Conservation (phyloP, 2,329 filamentous ascomycete genomes). For the Orbilia brochopaga region DNA sequence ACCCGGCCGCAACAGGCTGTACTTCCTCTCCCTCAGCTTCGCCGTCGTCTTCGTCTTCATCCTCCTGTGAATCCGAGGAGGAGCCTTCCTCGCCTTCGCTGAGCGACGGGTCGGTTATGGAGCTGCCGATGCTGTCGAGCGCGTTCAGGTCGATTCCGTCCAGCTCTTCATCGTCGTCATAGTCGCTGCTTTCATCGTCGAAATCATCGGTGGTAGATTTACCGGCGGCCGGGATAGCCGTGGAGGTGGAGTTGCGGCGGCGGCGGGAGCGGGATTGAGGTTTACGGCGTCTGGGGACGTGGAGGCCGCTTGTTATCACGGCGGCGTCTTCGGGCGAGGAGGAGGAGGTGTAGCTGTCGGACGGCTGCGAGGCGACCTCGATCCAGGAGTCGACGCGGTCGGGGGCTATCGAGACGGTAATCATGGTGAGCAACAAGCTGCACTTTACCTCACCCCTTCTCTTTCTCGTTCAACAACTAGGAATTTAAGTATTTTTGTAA, state of each 20-base stretch:
- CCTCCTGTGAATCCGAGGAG: too few species aligned
- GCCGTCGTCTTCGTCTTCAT: constrained; percentile 28
- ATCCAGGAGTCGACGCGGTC: constrained; percentile 79
- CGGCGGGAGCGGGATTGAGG: constrained; percentile 12
- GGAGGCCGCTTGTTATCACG: constrained; percentile 80
- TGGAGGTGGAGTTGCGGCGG: constrained; percentile 43
- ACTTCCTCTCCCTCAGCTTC: constrained; percentile 39
- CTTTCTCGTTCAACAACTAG: too few species aligned
- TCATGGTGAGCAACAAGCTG: constrained; percentile 45
- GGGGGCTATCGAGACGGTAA: constrained; percentile 45
- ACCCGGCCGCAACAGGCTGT: constrained; percentile 33
- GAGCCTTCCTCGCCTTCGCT: constrained; percentile 47
- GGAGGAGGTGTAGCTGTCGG: constrained; percentile 63
- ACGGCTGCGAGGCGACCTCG: constrained; percentile 89
- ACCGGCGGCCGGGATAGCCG: constrained; percentile 32
- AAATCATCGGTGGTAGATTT: constrained; percentile 42
- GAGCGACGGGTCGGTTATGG: constrained; percentile 44
- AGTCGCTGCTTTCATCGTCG: constrained; percentile 40
- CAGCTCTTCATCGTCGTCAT: constrained; percentile 40
- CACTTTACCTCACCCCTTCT: background rate
- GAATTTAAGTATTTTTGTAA: too few species aligned
- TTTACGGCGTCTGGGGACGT: constrained; percentile 43
- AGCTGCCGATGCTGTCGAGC: constrained; percentile 44
- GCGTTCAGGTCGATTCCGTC: constrained; percentile 44
- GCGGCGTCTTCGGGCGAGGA: constrained; percentile 77